phyloP scores from a whole-genome alignment of 2,329 filamentous ascomycete species.

The Pseudomassariella vexata region DNA sequence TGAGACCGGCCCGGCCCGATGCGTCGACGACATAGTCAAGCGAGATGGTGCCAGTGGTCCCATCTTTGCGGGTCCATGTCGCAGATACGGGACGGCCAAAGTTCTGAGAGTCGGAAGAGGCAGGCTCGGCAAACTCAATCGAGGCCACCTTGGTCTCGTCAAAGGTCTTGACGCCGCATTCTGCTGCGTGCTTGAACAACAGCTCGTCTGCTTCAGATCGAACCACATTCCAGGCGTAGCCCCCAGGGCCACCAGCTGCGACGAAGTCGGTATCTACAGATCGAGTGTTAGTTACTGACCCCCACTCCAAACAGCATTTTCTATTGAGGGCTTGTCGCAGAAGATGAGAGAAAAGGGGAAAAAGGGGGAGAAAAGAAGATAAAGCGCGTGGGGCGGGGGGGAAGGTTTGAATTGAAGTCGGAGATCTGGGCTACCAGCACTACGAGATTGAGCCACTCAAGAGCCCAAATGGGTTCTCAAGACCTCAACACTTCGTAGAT shows the following conservation, averaged over 20 bases:
- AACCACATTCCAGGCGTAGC: conserved; percentile 38
- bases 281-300: too few species aligned
- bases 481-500: too few species aligned
- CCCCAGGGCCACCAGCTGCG: conserved; percentile 27
- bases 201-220: conserved; percentile 40
- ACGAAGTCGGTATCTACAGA: conserved; percentile 34
- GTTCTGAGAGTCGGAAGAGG: too few species aligned
- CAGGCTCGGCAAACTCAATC: conserved; percentile 21
- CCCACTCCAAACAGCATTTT: too few species aligned
- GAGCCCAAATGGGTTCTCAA: too few species aligned
- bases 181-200: conserved; percentile 34
- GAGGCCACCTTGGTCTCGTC: conserved; percentile 30
- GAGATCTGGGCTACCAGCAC: too few species aligned
- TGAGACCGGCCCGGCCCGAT: conserved; percentile 35
- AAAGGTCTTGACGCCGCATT: conserved; percentile 33
- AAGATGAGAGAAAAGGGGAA: too few species aligned
- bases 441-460: too few species aligned
- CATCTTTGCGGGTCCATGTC: conserved; percentile 26
- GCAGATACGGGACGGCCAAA: conserved; percentile 29
- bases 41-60: conserved; percentile 29
- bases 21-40: conserved; percentile 46
- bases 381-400: too few species aligned
- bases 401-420: too few species aligned
- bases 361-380: too few species aligned
- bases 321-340: too few species aligned